Base-by-base conservation (phyloP, 225 moss, liverwort and hornwort genomes). In the Physcomitrium patens region DNA sequence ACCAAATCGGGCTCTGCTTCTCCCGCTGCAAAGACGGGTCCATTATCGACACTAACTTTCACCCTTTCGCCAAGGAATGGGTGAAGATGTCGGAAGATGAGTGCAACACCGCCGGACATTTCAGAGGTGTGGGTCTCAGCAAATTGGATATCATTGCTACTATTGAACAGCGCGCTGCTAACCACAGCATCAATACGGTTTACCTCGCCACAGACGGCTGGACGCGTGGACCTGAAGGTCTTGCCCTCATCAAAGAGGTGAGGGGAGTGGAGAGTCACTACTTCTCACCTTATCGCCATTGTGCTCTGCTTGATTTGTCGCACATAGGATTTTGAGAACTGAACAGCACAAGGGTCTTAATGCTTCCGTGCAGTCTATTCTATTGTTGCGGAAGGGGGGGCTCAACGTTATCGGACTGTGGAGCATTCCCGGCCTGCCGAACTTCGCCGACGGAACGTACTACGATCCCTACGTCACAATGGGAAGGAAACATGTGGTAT, bases 131-230 rank as follows among this genome's bases (percentile, higher is more conserved):
- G 1, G 79, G 70, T 8, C 67, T 93, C 28, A 31, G 46, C 13
- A 67, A 61, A 31, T 20, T 57, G 27, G 93, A 93, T 31, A n/a
- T 93, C 7, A 53, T 87, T 4, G 78, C 63, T 20, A 80, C 87
- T 19, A 86, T 93, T 52, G 73, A 66, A 69, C 84, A 85, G 64
- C 81, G 81, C 51, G 89, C 85, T 26, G 58, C 41, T 2, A 63
- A 79, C 53, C 51, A 60, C 3, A 65, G 73, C 23, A 50, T 80
- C 50, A 52, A n/a, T n/a, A 53, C 69, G 20, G 53, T 91, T 11
- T 91, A 89, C 64, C 68, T 91, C 8, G 83, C 93, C 10, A 89
- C 89, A 5, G 93, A 93, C 58, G 93, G 93, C 20, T 93, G 93
- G 93, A 86, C 90, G 10, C 87, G 91, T 15, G 91, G 91, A 8